A percentile compares a stretch with the other conserved stretches of the same genome.
phyloP scores from a whole-genome alignment of 352 stramenopile species.

The Elongisporangium anandrum region DNA sequence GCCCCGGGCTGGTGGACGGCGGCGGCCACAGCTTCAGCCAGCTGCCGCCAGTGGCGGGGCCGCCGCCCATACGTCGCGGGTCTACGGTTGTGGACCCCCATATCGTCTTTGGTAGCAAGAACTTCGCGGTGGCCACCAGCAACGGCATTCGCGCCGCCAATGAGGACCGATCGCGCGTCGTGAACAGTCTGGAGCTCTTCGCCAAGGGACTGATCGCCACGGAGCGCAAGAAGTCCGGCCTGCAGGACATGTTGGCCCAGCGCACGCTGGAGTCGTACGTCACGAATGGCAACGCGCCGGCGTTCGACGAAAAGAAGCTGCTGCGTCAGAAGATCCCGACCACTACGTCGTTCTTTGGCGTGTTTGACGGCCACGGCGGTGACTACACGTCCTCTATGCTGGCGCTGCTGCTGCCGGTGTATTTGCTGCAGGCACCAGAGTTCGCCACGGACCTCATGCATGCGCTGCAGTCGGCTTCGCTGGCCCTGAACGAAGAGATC shows the following conservation, averaged over 20 bases:
- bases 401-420: conserved; percentile 63
- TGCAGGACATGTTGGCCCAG: conserved; percentile 24
- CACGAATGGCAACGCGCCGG: conserved; percentile 27
- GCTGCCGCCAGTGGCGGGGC: neutral
- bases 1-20: conserved; percentile 1
- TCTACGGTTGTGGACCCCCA: conserved; percentile 31
- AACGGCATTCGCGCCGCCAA: conserved; percentile 46
- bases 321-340: conserved; percentile 20
- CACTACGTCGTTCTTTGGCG: conserved; percentile 60
- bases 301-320: conserved; percentile 33
- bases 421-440: conserved; percentile 48
- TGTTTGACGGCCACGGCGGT: conserved; percentile 79
- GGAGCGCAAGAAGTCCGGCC: conserved; percentile 19
- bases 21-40: neutral
- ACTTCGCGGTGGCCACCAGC: conserved; percentile 35
- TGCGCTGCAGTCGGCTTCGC: conserved; percentile 38
- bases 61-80: neutral
- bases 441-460: conserved; percentile 36
- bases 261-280: conserved; percentile 47
- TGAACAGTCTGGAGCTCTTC: conserved; percentile 65
- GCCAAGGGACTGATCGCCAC: conserved; percentile 38
- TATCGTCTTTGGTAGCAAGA: conserved; percentile 42
- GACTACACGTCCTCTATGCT: conserved; percentile 52
- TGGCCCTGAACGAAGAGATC: conserved; percentile 69
- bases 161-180: conserved; percentile 70